Conservation (phyloP, 805 yeast species). For the Kluyveromyces wickerhamii region DNA sequence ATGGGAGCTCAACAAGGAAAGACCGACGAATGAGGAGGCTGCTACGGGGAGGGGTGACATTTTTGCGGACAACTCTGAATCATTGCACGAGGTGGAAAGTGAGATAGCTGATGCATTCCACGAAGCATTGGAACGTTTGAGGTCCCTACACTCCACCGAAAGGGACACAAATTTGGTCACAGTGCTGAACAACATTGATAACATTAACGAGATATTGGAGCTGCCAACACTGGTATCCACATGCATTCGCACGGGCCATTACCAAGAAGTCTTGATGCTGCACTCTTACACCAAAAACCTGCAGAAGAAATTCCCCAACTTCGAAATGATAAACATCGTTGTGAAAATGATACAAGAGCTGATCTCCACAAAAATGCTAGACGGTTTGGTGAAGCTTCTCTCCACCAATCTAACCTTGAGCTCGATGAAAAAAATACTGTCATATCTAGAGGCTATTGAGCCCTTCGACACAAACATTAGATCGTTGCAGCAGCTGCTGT, state of each 20-base stretch:
- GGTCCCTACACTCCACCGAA: conserved; percentile 13
- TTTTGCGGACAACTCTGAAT: conserved; percentile 15
- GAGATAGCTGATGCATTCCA: conserved; percentile 25
- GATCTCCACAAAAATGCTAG: conserved; percentile 48
- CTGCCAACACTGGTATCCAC: conserved; percentile 75
- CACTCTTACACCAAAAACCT: conserved; percentile 67
- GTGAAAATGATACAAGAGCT: conserved; percentile 21
- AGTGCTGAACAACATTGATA: conserved; percentile 56
- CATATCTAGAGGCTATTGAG: conserved; percentile 64
- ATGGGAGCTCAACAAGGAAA: conserved; percentile 26
- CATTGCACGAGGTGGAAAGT: conserved; percentile 4
- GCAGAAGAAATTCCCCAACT: conserved; percentile 53
- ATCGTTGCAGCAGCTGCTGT: conserved; percentile 44
- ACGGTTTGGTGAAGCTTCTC: conserved; percentile 58
- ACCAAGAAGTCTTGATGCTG: conserved; percentile 82
- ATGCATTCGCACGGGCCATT: conserved; percentile 81
- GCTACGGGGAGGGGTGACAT: conserved; percentile 11
- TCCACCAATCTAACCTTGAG: conserved; percentile 72
- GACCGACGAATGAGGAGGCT: conserved; percentile 2
- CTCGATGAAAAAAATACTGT: conserved; percentile 68
- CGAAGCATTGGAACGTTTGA: conserved; percentile 19
- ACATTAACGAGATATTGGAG: conserved; percentile 69
- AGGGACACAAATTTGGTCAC: conserved; percentile 26
- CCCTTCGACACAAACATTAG: conserved; percentile 35
- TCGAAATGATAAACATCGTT: conserved; percentile 24